Base-by-base conservation (phyloP, 2,329 filamentous ascomycete species). In the Neophaeococcomyces aloes region DNA sequence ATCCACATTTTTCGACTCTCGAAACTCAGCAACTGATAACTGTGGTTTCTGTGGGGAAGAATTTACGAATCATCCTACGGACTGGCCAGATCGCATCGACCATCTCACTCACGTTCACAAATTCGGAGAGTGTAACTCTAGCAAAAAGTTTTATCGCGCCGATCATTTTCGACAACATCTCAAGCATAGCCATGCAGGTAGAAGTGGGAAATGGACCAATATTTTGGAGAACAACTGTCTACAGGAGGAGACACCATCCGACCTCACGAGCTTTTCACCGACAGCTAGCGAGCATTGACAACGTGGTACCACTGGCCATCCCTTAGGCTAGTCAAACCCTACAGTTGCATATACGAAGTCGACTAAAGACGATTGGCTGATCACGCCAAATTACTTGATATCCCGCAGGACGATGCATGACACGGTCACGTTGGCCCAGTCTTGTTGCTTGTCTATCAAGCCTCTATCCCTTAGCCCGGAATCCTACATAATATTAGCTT, bases 201-300 rank as follows among this genome's bases (percentile, higher is more conserved):
- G 86, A 1, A 95, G 87, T 63, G 91, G 91, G 25, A 96, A 96
- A 65, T 98, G 91, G 91, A 98, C 91, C 10, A 96, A 96, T 64
- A 88, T 94, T 74, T 72, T 98, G 27, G 91, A 98, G 62, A 93
- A 86, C 59, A 86, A 88, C 4, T 98, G 91, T 66, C 94, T 96
- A 86, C 79, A 88, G 62, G 88, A 94, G 60, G 87, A 94, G 57
- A 21, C 39, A n/a, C 21, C 29, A 42, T 35, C 39, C n/a, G 39
- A 42, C 4, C 31, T 23, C 15, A 21, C 30, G 35, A 29, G 30
- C 39, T 35, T 42, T n/a, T 42, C 39, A 8, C 39, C 39, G 7
- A 35, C 39, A 35, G 39, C 39, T 30, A 42, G 39, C 35, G 39
- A 42, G 14, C 39, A 42, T 19, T 42, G 30, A 15, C 39, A 35